Conservation (phyloP, 495 filamentous ascomycete genomes). For the Aspergillus campestris region DNA sequence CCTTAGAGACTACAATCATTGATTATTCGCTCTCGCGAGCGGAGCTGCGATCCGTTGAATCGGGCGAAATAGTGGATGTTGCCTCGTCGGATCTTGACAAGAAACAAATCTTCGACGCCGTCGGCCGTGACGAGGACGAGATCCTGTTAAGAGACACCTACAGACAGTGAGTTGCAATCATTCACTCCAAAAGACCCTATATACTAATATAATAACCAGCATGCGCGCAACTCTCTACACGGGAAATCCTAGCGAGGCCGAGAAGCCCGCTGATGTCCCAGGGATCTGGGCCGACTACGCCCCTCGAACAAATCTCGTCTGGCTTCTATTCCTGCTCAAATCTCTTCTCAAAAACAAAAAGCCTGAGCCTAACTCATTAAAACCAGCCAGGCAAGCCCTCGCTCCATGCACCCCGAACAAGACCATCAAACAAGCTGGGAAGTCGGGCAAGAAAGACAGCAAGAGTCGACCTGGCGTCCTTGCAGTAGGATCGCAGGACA, state of each 20-base stretch:
- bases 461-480: not conserved
- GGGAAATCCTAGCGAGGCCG: conserved; percentile 23
- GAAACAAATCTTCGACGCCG: conserved; percentile 38
- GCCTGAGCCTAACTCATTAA: conserved; percentile 11
- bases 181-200: not conserved
- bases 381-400: conserved; percentile 22
- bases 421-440: conserved; percentile 7
- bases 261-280: conserved; percentile 22
- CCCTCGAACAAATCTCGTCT: conserved; percentile 41
- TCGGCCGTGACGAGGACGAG: conserved; percentile 38
- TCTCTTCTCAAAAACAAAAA: conserved; percentile 36
- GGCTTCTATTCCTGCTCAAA: conserved; percentile 43
- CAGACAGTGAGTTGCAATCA: conserved; percentile 27
- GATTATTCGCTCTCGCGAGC: conserved; percentile 84
- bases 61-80: conserved; percentile 20
- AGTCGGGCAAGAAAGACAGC: conserved; percentile 7
- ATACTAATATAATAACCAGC: conserved; percentile 18
- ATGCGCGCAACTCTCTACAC: conserved; percentile 35
- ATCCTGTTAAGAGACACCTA: conserved; percentile 33
- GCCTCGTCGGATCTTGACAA: conserved; percentile 41
- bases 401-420: conserved; percentile 30
- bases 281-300: conserved; percentile 40
- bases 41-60: conserved; percentile 21
- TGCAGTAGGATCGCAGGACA: conserved; percentile 6
- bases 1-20: conserved; percentile 71